These are phyloP conservation scores for Litsea cubeba DNA, from an alignment of 164 flowering plant species.

Conservation along the genomic window DNA sequence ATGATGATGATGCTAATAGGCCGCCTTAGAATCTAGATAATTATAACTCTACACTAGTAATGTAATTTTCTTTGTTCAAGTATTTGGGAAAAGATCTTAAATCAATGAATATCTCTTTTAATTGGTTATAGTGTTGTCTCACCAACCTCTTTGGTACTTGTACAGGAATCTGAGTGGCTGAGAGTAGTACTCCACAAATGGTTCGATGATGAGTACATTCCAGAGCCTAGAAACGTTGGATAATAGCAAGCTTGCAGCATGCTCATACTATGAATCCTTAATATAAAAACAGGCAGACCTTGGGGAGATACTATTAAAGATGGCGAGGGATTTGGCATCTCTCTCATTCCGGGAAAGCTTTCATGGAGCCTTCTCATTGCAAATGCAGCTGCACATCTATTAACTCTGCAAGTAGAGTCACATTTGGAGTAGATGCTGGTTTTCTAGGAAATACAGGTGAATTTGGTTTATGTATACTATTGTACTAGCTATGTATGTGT, in stretches of 20 bases:
- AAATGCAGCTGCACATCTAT: slow-evolving; percentile 80
- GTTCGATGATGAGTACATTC: slow-evolving; percentile 96
- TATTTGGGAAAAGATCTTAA: neutral
- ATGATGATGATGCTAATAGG: too few relatives aligned
- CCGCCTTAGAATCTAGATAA: too few relatives aligned
- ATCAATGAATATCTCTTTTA: too few relatives aligned
- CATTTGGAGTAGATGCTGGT: slow-evolving; percentile 1
- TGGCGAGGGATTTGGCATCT: slow-evolving; percentile 70
- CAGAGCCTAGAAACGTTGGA: slow-evolving; percentile 76
- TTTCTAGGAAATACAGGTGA: neutral
- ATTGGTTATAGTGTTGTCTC: too few relatives aligned
- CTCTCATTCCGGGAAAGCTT: slow-evolving; percentile 89
- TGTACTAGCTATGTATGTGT: neutral
- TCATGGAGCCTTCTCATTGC: slow-evolving; percentile 92
- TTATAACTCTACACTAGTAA: too few relatives aligned
- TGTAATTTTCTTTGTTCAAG: neutral
- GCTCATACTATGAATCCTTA: slow-evolving; percentile 60
- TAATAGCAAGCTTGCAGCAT: slow-evolving; percentile 77
- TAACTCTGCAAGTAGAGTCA: slow-evolving; percentile 49
- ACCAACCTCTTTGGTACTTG: neutral
- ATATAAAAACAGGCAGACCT: slow-evolving; percentile 50
- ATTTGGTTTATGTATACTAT: neutral
- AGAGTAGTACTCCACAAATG: slow-evolving; percentile 77
- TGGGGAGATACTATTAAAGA: slow-evolving; percentile 72
- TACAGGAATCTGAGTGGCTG: slow-evolving; percentile 95